Percentiles rank a stretch among this genome's conserved stretches.
Conservation (phyloP, 176 grass and related monocot species). For the Elymus sibiricus region DNA sequence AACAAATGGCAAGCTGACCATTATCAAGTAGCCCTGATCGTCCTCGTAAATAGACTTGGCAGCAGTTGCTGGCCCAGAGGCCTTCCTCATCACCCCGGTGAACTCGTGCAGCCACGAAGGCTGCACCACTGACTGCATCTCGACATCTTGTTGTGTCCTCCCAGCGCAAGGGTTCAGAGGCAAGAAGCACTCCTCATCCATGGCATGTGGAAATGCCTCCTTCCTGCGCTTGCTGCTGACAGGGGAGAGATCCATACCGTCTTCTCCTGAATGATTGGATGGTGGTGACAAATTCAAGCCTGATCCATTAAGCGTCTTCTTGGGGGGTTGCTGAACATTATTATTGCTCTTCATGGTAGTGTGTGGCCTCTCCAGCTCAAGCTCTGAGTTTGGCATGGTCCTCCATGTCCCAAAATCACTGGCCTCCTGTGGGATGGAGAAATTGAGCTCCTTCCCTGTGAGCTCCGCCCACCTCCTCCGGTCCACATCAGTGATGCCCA, state of each 20-base stretch:
- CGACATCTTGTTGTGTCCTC: slow-evolving; percentile 48
- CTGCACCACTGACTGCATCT: slow-evolving; percentile 51
- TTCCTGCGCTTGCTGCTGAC: slow-evolving; percentile 82
- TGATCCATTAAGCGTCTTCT: slow-evolving; percentile 70
- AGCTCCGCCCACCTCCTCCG: slow-evolving; percentile 88
- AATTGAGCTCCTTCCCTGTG: slow-evolving; percentile 86
- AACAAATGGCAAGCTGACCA: slow-evolving; percentile 83
- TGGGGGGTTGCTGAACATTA: slow-evolving; percentile 45
- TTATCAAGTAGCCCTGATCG: slow-evolving; percentile 74
- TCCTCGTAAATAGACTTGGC: slow-evolving; percentile 96
- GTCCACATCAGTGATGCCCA: slow-evolving; percentile 58
- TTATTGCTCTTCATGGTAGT: slow-evolving; percentile 36
- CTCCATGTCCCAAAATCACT: slow-evolving; percentile 96
- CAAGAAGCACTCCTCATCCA: slow-evolving; percentile 82
- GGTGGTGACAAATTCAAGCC: slow-evolving; percentile 81
- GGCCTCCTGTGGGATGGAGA: slow-evolving; percentile 73
- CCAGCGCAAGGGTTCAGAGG: slow-evolving; percentile 48
- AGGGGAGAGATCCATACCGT: slow-evolving; percentile 87
- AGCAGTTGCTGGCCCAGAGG: slow-evolving; percentile 71
- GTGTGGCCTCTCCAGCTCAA: slow-evolving; percentile 69
- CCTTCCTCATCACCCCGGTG: slow-evolving; percentile 76
- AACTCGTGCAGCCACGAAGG: slow-evolving; percentile 77
- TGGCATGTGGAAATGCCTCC: slow-evolving; percentile 50
- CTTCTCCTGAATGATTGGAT: slow-evolving; percentile 66
- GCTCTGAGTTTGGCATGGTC: slow-evolving; percentile 70